Evolutionary conservation across 805 yeast genomes (phyloP), one percentile per base, ranked within the genome.

Genomic region (Kuraishia floccosa): DNA sequence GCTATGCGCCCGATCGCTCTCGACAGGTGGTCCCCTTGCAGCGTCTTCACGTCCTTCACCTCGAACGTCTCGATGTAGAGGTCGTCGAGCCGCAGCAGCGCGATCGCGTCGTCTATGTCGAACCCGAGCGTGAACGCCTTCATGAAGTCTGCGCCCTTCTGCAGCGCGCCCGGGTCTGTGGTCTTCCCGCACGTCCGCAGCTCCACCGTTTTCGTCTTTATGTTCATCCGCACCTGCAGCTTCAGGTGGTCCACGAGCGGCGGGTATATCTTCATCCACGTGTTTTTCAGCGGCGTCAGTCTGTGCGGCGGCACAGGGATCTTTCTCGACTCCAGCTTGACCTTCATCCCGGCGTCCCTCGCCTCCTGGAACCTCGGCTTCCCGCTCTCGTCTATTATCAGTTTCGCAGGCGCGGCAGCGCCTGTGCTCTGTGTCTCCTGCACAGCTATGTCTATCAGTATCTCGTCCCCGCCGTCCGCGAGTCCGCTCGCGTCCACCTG

Each of bases 1-100:
- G 99, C 98, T 57, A 91, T 91, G 69, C 99, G 85, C 49, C 98
- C 99, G 53, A 91, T 91, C 6, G 99, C 98, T 69, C 99, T 79
- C 31, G 95, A 81, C 52, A 91, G 66, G 71, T 91, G 98, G 59
- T 91, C 98, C 17, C 97, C 98, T 18, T 75, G 76, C 43, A 91
- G 64, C 4, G 96, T 89, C 59, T 91, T 93, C 35, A 91, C 96
- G 57, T 91, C 99, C 54, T 91, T 91, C 46, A 91, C 70, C 54
- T 91, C 99, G 51, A 91, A 91, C 4, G 97, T 85, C 58, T 91
- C 98, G 41, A 91, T 87, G 63, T 87, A 91, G 41, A 91, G 69
- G 56, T 91, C 99, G 55, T 91, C 98, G 47, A 91, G 65, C 58
- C 98, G 75, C 46, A 91, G 68, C 32, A 91, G 62, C 3, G 99